These are phyloP conservation scores for Phytophthora pistaciae DNA, from an alignment of 352 stramenopile genomes.

Conservation along the genomic window DNA sequence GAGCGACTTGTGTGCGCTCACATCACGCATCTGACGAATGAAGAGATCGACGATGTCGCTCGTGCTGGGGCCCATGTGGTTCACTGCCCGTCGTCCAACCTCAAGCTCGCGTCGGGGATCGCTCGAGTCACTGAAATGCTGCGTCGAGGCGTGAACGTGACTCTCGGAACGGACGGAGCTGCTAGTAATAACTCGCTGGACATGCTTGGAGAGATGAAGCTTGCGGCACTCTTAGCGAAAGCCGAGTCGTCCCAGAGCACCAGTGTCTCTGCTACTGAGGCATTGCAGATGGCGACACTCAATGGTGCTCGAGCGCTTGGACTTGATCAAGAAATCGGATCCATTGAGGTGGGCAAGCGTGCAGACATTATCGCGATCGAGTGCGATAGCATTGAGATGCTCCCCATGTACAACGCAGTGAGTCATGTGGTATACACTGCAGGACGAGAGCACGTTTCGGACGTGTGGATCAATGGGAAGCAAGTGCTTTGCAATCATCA, in stretches of 20 bases:
- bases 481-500: conserved; percentile 63
- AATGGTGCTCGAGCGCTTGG: conserved; percentile 86
- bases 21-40: conserved; percentile 84
- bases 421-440: conserved; percentile 86
- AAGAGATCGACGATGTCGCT: conserved; percentile 75
- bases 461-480: conserved; percentile 89
- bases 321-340: conserved; percentile 75
- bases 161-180: conserved; percentile 81
- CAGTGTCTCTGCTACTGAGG: conserved; percentile 53
- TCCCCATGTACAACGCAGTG: conserved; percentile 85
- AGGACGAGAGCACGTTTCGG: conserved; percentile 83
- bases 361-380: conserved; percentile 82
- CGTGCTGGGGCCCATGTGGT: conserved; percentile 64
- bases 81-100: conserved; percentile 90
- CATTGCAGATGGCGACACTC: conserved; percentile 85
- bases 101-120: conserved; percentile 87
- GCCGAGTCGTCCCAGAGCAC: conserved; percentile 60
- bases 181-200: conserved; percentile 90
- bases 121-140: conserved; percentile 76
- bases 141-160: conserved; percentile 80
- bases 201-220: conserved; percentile 90
- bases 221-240: conserved; percentile 83
- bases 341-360: conserved; percentile 80
- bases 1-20: conserved; percentile 67
- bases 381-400: conserved; percentile 77